A percentile compares a stretch with the other conserved stretches of the same genome.
Evolutionary conservation across 352 stramenopile genomes (phyloP).

Genomic region (Phytopythium mirpurense): DNA sequence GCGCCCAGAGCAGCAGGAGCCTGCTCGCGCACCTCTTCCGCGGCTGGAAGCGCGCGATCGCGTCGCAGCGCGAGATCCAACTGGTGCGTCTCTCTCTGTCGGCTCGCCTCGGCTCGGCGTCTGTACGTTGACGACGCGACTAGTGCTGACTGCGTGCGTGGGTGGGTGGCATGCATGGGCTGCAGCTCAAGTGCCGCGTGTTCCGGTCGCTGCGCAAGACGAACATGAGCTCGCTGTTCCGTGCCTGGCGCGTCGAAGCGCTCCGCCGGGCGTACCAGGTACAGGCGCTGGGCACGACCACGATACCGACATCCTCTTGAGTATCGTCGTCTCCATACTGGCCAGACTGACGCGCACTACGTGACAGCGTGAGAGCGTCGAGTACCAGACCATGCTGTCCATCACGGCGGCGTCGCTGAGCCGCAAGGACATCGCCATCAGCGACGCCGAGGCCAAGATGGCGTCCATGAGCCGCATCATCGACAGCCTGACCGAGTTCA

Average conservation of each 20-base stretch:
- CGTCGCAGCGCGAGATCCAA: conserved; percentile 39
- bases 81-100: conserved; percentile 15
- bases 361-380: conserved; percentile 46
- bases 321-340: too few relatives aligned
- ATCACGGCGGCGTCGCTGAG: conserved; percentile 68
- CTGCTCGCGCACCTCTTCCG: conserved; percentile 36
- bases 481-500: conserved; percentile 73
- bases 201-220: conserved; percentile 50
- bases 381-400: conserved; percentile 81
- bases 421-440: conserved; percentile 71
- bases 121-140: too few relatives aligned
- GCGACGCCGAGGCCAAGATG: conserved; percentile 55
- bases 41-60: conserved; percentile 33
- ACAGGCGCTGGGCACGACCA: too few relatives aligned
- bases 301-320: too few relatives aligned
- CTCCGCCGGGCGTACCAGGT: conserved; percentile 62
- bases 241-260: conserved; percentile 67
- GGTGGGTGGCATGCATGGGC: too few relatives aligned
- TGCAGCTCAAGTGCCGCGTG: conserved; percentile 51
- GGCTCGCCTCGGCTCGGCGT: too few relatives aligned
- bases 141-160: too few relatives aligned
- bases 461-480: conserved; percentile 72
- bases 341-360: too few relatives aligned
- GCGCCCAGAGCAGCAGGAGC: conserved; percentile 11
- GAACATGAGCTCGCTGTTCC: conserved; percentile 58